Evolutionary conservation across 2,329 filamentous ascomycete genomes (phyloP), one percentile per base, ranked within the genome.

Genomic region (Acrodontium crateriforme): DNA sequence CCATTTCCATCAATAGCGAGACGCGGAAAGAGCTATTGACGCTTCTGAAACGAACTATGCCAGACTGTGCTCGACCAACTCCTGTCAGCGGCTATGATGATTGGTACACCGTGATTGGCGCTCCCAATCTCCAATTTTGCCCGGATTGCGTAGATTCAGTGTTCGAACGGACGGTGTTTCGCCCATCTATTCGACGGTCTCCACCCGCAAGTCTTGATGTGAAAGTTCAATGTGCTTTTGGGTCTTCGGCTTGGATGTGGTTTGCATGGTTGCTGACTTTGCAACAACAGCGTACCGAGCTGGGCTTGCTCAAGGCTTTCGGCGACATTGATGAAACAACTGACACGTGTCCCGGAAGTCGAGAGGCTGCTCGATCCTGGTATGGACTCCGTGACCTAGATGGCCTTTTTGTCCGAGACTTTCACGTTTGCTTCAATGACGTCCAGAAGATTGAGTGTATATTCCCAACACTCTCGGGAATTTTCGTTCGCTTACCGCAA

Each of bases 201-300:
- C 63, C 71, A 16, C 59, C 63, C 16, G 69, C 73, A 10, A 61
- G 70, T 4, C 58, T 65, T 3, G 65, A 69, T 9, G 60, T 64
- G 21, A 63, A 69, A 24, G 64, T 80, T 6, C 62, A 67, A 24
- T 95, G 87, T 55, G 77, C 84, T 38, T 82, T 94, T 53, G 81
- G 80, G 16, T 29, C 34, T 12, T 67, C 71, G 9, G 71, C 77
- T 1, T 94, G 84, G 82, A 77, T 82, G 43, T 74, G 81, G 16
- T 72, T 93, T 20, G 84, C 84, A 1, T 92, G 79, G 72, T 64
- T 85, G 3, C 64, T 92, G 37, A 85, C 75, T 2, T 59, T 79
- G 28, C 83, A 84, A 52, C 71, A 81, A 39, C 58, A 71, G 9
- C 62, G 69, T 11, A 62, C 67, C 3, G 73, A 82, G 38, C 57